Conservation (phyloP, 768 basidiomycete species). For the button mushroom (Agaricus bisporus) region DNA sequence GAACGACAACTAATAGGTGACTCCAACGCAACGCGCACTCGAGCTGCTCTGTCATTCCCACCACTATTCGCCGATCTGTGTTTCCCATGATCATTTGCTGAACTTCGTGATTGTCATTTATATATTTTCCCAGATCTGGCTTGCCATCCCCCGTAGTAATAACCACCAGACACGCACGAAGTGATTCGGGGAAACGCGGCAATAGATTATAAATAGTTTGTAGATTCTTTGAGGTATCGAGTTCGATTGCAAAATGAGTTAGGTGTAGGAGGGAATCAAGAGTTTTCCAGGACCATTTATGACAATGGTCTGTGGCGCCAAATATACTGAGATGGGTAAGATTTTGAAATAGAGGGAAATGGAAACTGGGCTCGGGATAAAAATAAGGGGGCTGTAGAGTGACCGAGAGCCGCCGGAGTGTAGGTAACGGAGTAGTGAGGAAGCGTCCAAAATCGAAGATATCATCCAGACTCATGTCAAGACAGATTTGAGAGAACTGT, state of each 20-base stretch:
- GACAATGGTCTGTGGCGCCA: neutral
- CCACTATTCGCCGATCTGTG: constrained; percentile 1
- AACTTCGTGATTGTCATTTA: constrained; percentile 1
- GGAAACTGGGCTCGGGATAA: constrained; percentile 6
- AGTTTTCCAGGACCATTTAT: constrained; percentile 3
- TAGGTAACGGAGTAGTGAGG: neutral
- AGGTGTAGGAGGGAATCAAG: neutral
- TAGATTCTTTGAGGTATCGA: constrained; percentile 5
- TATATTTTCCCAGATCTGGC: neutral
- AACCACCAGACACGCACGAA: constrained; percentile 1
- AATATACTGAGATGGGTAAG: constrained; percentile 8
- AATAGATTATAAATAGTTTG: constrained; percentile 2
- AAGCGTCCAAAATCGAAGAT: constrained; percentile 1
- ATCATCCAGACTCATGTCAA: constrained; percentile 4
- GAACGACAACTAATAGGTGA: neutral
- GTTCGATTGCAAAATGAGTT: constrained; percentile 6
- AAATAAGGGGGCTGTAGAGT: constrained; percentile 1
- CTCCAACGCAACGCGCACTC: neutral
- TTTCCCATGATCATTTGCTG: constrained; percentile 3
- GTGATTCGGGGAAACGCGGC: neutral
- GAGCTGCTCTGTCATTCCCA: constrained; percentile 1
- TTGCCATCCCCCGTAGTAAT: neutral
- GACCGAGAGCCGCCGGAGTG: constrained; percentile 4
- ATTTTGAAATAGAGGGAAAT: neutral
- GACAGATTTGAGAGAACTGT: neutral